Evolutionary conservation across 768 basidiomycete genomes (phyloP), one percentile per base, ranked within the genome.

Genomic region (Termitomyces sp.): DNA sequence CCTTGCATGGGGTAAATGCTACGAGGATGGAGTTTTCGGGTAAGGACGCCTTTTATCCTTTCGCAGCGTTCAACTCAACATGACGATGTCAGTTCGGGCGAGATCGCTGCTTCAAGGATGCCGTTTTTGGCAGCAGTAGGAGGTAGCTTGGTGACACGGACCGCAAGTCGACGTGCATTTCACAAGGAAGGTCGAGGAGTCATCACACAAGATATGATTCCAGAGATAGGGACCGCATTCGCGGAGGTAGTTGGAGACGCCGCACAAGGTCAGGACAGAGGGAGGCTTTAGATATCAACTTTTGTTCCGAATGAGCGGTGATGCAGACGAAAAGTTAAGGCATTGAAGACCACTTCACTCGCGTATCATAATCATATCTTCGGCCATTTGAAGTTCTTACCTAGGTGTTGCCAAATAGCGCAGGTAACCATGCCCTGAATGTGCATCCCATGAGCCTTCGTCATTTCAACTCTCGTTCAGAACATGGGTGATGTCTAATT

Each of bases 1-100:
- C 69, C 76, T 98, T 64, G 95, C 95, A 4, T 99, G 97, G 96
- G 93, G 90, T 5, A 90, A 89, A 69, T 93, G 91, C 65, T 98
- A 91, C 69, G 93, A 95, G 66, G 84, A 84, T 45, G 90, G 94
- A 16, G 82, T 80, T 1, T 93, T 88, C 63, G 88, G 87, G 92
- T 93, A 66, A 65, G 81, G 8, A 6, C 2, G 8, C 3, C 5
- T 47, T 59, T 6, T 20, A 38, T 32, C 22, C n/a, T 33, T 24
- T 32, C 0, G 40, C 9, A 42, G 16, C 50, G 45, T 28, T n/a
- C 16, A 38, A 33, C 40, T 51, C 43, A 47, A n/a, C 18, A 30
- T 55, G 36, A n/a, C 22, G 56, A 47, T 32, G 42, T 57, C 16
- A 36, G 52, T 28, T 49, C 53, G 8, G 52, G 35, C 33, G 48